phyloP scores from a whole-genome alignment of 148 eudicot genomes.

The Rhododendron ferrugineum region DNA sequence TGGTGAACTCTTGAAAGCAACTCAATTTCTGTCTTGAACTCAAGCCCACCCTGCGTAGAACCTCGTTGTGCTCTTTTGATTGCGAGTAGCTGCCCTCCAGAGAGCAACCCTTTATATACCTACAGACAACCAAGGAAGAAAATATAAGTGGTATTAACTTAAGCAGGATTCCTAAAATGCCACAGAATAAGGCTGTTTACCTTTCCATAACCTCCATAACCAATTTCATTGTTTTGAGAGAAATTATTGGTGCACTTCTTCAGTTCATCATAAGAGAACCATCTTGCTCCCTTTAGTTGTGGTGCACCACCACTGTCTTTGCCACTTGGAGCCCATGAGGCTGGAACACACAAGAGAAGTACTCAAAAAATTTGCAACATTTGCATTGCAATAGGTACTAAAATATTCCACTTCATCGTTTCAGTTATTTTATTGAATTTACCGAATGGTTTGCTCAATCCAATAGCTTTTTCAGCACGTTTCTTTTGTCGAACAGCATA shows the following conservation, averaged over 20 bases:
- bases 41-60: conserved; percentile 79
- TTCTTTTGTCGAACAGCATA: conserved; percentile 70
- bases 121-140: conserved; percentile 17
- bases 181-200: conserved; percentile 20
- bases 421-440: neutral
- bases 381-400: neutral
- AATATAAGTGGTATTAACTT: neutral
- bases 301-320: conserved; percentile 84
- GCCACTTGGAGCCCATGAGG: conserved; percentile 76
- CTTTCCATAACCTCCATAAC: conserved; percentile 97
- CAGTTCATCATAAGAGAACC: conserved; percentile 90
- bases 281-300: conserved; percentile 90
- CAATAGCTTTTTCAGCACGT: conserved; percentile 71
- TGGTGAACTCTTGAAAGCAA: conserved; percentile 96
- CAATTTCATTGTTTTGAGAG: conserved; percentile 70
- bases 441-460: conserved; percentile 74
- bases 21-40: conserved; percentile 96
- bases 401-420: neutral
- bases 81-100: conserved; percentile 69
- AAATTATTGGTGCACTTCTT: conserved; percentile 72
- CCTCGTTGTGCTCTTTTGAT: conserved; percentile 84
- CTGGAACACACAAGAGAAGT: conserved; percentile 25
- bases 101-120: conserved; percentile 76
- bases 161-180: neutral
- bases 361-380: neutral